phyloP scores from a whole-genome alignment of 2,329 filamentous ascomycete genomes.

The Huntiella savannae region DNA sequence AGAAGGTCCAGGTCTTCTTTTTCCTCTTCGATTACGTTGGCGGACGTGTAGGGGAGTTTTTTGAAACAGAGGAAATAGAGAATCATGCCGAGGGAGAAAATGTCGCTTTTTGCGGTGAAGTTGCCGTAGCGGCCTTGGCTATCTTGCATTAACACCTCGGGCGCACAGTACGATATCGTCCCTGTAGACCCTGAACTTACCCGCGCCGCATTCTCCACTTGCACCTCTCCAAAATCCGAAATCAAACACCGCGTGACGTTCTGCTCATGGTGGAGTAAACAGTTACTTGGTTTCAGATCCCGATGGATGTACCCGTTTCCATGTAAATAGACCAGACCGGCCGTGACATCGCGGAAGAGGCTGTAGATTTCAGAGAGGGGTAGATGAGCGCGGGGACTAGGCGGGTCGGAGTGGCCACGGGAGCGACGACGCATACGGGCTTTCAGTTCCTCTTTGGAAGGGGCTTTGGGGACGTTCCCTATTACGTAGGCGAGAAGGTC shows the following conservation, averaged over 20 bases:
- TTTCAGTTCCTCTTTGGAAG: constrained; percentile 71
- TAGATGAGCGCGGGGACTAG: constrained; percentile 29
- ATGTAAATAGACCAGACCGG: constrained; percentile 77
- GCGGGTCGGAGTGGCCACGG: constrained; percentile 51
- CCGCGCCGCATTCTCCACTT: constrained; percentile 61
- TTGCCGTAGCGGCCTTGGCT: constrained; percentile 60
- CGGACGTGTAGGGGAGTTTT: constrained; percentile 63
- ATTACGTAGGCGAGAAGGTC: constrained; percentile 78
- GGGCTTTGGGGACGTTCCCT: constrained; percentile 41
- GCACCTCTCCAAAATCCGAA: constrained; percentile 95
- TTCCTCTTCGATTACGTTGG: constrained; percentile 75
- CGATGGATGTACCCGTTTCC: constrained; percentile 85
- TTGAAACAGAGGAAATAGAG: constrained; percentile 96
- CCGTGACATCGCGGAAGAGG: constrained; percentile 88
- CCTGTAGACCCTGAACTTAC: constrained; percentile 85
- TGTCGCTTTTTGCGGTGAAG: constrained; percentile 90
- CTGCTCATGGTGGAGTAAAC: constrained; percentile 62
- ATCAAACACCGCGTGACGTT: constrained; percentile 63
- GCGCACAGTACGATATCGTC: constrained; percentile 93
- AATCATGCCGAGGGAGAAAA: constrained; percentile 98
- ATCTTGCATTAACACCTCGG: constrained; percentile 64
- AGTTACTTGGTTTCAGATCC: constrained; percentile 92
- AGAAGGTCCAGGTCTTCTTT: constrained; percentile 77
- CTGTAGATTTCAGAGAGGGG: constrained; percentile 89
- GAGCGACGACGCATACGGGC: constrained; percentile 69